Percentiles rank a stretch among this genome's conserved stretches.
These are phyloP conservation scores for Asterionellopsis glacialis DNA, from an alignment of 108 stramenopile genomes.

Conservation along the genomic window DNA sequence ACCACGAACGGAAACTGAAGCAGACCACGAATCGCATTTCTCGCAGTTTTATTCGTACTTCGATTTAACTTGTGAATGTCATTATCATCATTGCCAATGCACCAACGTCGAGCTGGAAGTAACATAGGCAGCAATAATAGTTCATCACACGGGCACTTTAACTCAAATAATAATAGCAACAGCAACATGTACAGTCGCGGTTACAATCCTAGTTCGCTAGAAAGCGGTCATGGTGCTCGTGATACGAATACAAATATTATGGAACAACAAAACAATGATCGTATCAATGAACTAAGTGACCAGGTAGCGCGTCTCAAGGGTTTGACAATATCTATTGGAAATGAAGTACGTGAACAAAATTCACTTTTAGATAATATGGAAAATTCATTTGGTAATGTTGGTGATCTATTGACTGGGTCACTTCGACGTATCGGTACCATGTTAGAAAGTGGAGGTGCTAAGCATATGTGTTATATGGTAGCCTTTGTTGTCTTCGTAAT, in stretches of 20 bases:
- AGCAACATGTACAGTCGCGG: constrained; percentile 35
- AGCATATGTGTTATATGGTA: constrained; percentile 89
- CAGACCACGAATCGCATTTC: too few species aligned
- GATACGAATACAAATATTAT: constrained; percentile 78
- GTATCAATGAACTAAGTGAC: constrained; percentile 73
- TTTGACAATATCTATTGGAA: constrained; percentile 83
- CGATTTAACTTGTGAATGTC: too few species aligned
- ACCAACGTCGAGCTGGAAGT: constrained; percentile 29
- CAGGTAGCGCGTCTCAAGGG: constrained; percentile 85
- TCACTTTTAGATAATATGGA: constrained; percentile 81
- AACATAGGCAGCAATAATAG: constrained; percentile 14
- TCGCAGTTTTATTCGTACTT: too few species aligned
- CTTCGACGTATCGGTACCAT: constrained; percentile 79
- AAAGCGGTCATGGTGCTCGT: constrained; percentile 34
- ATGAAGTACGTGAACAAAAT: constrained; percentile 87
- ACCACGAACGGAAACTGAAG: too few species aligned
- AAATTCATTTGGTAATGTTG: constrained; percentile 68
- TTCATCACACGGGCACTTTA: constrained; percentile 3
- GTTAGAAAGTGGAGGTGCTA: constrained; percentile 73
- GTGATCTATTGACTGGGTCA: constrained; percentile 66
- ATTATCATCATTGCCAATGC: constrained; percentile 24
- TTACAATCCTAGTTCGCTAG: constrained; percentile 37
- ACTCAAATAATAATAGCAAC: constrained; percentile 21
- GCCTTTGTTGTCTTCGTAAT: constrained; percentile 79
- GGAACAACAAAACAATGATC: constrained; percentile 87